Evolutionary conservation across 176 grass and related monocot genomes (phyloP).

Genomic region (Cenchrus purpureus): DNA sequence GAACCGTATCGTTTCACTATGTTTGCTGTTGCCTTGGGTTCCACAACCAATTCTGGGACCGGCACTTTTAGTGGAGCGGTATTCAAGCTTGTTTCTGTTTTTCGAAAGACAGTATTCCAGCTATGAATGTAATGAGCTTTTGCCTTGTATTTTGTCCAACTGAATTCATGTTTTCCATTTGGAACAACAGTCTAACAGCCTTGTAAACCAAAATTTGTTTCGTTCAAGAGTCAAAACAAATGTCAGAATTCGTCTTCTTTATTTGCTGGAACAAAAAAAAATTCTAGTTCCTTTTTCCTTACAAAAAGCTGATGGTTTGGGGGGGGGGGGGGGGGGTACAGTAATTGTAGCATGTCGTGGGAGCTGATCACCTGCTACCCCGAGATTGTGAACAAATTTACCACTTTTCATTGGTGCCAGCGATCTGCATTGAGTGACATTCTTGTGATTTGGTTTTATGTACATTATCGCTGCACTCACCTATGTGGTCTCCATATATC

Average conservation of each 20-base stretch:
- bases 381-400: background rate
- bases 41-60: background rate
- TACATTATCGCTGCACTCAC: background rate
- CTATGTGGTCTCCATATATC: background rate
- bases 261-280: background rate
- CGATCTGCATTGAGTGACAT: background rate
- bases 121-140: constrained; percentile 15
- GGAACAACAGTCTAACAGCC: background rate
- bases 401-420: background rate
- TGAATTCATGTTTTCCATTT: constrained; percentile 23
- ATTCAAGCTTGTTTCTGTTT: no score
- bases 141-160: background rate
- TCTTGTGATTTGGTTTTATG: background rate
- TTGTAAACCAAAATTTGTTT: background rate
- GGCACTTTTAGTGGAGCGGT: background rate
- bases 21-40: background rate
- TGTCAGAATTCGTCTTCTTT: background rate
- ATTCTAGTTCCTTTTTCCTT: background rate
- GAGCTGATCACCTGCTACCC: background rate
- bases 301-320: background rate
- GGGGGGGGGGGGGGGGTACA: background rate
- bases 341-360: background rate
- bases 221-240: background rate
- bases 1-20: background rate
- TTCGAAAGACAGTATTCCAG: background rate